Percentiles rank a stretch among this genome's conserved stretches.
Conservation (phyloP, 768 basidiomycete genomes). For the Gloeophyllum trabeum region DNA sequence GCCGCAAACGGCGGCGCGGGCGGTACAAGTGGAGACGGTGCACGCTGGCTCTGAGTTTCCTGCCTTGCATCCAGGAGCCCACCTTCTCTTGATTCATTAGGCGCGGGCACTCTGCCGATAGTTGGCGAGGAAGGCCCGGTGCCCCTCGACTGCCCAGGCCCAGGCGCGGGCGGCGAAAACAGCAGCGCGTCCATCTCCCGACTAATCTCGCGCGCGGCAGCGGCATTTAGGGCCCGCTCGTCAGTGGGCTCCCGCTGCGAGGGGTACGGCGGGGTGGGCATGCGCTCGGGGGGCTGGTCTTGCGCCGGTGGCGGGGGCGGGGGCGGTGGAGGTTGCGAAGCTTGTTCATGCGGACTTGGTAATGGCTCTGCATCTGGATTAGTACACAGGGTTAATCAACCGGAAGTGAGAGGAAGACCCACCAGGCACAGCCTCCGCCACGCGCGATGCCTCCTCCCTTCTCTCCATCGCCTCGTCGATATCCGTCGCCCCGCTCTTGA, state of each 20-base stretch:
- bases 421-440: neutral
- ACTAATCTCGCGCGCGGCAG: constrained; percentile 57
- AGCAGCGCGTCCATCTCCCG: constrained; percentile 52
- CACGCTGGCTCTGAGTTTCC: too few species aligned
- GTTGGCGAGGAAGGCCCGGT: constrained; percentile 14
- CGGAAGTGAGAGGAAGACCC: neutral
- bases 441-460: constrained; percentile 7
- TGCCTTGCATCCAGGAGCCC: too few species aligned
- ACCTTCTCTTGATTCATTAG: too few species aligned
- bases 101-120: too few species aligned
- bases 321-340: constrained; percentile 3
- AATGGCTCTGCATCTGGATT: constrained; percentile 2
- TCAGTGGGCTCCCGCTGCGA: too few species aligned
- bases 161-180: constrained; percentile 24
- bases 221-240: constrained; percentile 47
- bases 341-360: constrained; percentile 3
- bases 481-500: constrained; percentile 29
- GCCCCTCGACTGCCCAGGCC: too few species aligned
- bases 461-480: constrained; percentile 25
- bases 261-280: too few species aligned
- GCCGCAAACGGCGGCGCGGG: constrained; percentile 28
- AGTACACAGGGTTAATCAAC: neutral
- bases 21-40: constrained; percentile 20
- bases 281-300: too few species aligned
- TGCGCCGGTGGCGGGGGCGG: constrained; percentile 8